phyloP scores from a whole-genome alignment of 805 yeast species.

The Wickerhamiella sergipiensis region DNA sequence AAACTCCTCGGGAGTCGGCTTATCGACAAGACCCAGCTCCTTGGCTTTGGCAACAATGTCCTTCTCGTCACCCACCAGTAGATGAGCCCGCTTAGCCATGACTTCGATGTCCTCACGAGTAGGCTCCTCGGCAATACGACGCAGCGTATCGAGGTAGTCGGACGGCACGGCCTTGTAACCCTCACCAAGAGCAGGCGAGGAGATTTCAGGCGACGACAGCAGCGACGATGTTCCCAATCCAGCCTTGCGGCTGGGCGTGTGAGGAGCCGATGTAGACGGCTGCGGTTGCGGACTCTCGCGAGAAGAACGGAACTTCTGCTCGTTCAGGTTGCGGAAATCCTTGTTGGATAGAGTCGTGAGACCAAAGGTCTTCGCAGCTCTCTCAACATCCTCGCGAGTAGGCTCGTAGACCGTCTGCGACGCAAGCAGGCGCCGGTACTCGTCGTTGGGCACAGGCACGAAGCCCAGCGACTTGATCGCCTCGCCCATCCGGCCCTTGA shows the following conservation, averaged over 20 bases:
- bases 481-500: conserved; percentile 19
- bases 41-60: conserved; percentile 3
- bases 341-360: conserved; percentile 33
- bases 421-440: conserved; percentile 22
- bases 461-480: conserved; percentile 23
- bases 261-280: neutral
- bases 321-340: conserved; percentile 27
- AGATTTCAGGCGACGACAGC: neutral
- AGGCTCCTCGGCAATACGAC: conserved; percentile 23
- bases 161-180: conserved; percentile 21
- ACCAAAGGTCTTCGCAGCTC: conserved; percentile 30
- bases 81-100: conserved; percentile 18
- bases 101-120: conserved; percentile 17
- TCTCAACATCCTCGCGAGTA: conserved; percentile 23
- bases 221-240: neutral
- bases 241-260: neutral
- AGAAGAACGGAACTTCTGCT: conserved; percentile 5
- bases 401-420: conserved; percentile 23
- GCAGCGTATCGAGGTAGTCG: conserved; percentile 20
- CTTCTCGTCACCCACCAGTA: conserved; percentile 2
- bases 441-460: conserved; percentile 25
- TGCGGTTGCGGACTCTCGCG: neutral
- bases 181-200: neutral
- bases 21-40: conserved; percentile 3
- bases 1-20: conserved; percentile 3